Base-by-base conservation (phyloP, 768 basidiomycete genomes). In the Lenzites betulinus region DNA sequence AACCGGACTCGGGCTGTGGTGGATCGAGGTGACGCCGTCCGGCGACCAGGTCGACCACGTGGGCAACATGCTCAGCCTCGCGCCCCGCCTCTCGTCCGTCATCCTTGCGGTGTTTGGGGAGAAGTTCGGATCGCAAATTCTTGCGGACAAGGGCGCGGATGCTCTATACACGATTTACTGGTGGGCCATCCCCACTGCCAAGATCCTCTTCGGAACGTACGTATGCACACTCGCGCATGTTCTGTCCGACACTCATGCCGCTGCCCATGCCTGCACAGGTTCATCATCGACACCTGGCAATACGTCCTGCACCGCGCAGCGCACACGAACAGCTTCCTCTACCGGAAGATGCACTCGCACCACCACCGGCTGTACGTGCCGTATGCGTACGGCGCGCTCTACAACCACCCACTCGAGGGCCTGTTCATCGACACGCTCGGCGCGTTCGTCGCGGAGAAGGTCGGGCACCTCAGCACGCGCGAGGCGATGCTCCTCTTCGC, bases 311-410 rank as follows among this genome's bases (percentile, higher is more conserved):
- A 99, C 71, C 92, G 96, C 42, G 74, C 78, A 42, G 92, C 96
- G 88, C 97, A 98, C 76, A 76, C 83, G 66, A 93, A 92, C 79
- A 90, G 87, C 64, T 98, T 84, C 75, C 80, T 98, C 33, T 99
- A 96, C 78, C 90, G 86, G 64, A 86, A 91, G 54, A 80, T 98
- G 64, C 97, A 99, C 73, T 93, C 93, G 0, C 88, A 90, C 75
- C 97, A 99, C 74, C 97, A 99, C 73, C 83, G 93, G 11, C 85
- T 99, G 8, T 96, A 98, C 71, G 94, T 96, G 7, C 95, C 97
- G 1, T 98, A 97, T 70, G 93, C 97, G 0, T 99, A 90, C 68
- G 97, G 97, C n/a, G 90, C 97, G 25, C 79, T 98, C 7, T 99
- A 99, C 81, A 99, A 98, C 74, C 96, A 98, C 72, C 95, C 95